phyloP scores from a whole-genome alignment of 179 eudicot species.

The Corrigiola litoralis region DNA sequence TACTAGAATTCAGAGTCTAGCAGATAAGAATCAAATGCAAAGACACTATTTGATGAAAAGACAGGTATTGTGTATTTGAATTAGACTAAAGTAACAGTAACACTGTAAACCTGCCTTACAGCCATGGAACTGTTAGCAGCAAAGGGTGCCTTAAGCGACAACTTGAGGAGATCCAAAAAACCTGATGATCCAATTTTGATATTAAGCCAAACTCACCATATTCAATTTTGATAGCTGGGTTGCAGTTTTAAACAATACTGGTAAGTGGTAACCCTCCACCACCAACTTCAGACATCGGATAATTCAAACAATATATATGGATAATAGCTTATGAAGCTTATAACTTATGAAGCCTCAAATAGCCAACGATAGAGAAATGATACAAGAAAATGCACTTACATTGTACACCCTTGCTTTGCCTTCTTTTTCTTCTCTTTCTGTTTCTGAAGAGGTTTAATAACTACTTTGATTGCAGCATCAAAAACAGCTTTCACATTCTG shows the following conservation, averaged over 20 bases:
- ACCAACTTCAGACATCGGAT: not conserved
- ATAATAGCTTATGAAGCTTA: not conserved
- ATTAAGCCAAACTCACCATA: not conserved
- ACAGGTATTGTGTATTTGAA: not conserved
- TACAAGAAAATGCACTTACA: conserved; percentile 41
- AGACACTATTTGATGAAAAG: not conserved
- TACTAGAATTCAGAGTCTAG: too few relatives aligned
- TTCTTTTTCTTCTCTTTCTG: conserved; percentile 90
- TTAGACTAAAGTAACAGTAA: not conserved
- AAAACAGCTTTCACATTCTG: conserved; percentile 99
- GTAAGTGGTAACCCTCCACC: not conserved
- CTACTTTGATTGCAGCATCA: conserved; percentile 93
- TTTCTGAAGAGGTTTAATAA: conserved; percentile 88
- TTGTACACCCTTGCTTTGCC: conserved; percentile 57
- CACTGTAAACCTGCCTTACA: not conserved
- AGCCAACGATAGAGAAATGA: not conserved
- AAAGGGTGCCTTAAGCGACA: not conserved
- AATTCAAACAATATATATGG: not conserved
- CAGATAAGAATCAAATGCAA: not conserved
- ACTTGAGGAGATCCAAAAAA: too few relatives aligned
- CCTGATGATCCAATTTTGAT: too few relatives aligned
- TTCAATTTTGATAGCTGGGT: not conserved
- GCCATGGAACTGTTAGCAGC: not conserved
- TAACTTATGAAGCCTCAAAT: not conserved
- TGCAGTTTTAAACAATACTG: not conserved